Evolutionary conservation across 2,329 filamentous ascomycete genomes (phyloP).

Genomic region (Ophiognomonia clavigignenti-juglandacearum): DNA sequence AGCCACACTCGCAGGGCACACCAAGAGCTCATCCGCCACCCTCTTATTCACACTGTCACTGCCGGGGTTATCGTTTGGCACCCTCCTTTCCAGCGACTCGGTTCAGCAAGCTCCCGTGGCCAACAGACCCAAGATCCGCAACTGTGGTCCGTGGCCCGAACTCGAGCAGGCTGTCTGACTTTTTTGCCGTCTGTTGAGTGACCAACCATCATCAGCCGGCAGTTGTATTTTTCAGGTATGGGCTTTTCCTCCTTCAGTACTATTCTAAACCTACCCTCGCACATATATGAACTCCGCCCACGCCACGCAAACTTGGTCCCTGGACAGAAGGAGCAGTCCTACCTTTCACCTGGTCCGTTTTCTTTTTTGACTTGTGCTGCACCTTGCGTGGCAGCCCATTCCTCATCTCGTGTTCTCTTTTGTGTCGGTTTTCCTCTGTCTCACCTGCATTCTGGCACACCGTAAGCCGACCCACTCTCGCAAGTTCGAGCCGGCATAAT

Average conservation of each 20-base stretch:
- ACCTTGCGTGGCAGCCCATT: neutral
- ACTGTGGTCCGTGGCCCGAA: slow-evolving; percentile 6
- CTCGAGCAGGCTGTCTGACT: slow-evolving; percentile 10
- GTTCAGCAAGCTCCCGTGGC: slow-evolving; percentile 17
- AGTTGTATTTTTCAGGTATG: slow-evolving; percentile 14
- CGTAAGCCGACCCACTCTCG: slow-evolving; percentile 2
- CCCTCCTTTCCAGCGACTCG: slow-evolving; percentile 15
- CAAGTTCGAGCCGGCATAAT: neutral
- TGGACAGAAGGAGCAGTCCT: slow-evolving; percentile 4
- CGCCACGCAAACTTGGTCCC: slow-evolving; percentile 7
- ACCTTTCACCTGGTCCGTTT: neutral
- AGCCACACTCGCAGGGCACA: slow-evolving; percentile 1
- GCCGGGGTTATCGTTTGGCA: slow-evolving; percentile 10
- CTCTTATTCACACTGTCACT: slow-evolving; percentile 5
- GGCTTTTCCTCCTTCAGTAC: neutral
- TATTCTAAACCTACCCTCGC: slow-evolving; percentile 22
- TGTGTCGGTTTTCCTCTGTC: slow-evolving; percentile 6
- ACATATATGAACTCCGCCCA: slow-evolving; percentile 24
- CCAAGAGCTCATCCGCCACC: neutral
- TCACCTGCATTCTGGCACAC: slow-evolving; percentile 5
- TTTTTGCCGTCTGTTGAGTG: slow-evolving; percentile 10
- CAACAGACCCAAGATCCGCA: slow-evolving; percentile 12
- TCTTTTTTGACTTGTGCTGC: slow-evolving; percentile 4
- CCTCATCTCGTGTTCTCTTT: neutral
- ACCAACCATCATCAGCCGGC: slow-evolving; percentile 8